Conservation (phyloP, 441 rosid species). For the Hypseocharis bilobata region DNA sequence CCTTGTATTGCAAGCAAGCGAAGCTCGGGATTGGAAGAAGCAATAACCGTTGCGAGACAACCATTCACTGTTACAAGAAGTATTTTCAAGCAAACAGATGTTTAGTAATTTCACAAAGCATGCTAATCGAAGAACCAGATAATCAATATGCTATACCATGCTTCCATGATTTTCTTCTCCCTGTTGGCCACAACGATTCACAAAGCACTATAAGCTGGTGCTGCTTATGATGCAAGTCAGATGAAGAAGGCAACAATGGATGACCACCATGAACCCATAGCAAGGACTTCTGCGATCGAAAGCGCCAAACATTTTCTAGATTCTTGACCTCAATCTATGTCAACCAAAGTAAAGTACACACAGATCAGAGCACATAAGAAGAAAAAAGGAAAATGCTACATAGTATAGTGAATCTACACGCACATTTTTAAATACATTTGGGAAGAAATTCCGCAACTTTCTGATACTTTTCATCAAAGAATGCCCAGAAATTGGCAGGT, state of each 20-base stretch:
- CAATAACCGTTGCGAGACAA: conserved; percentile 34
- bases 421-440: conserved; percentile 42
- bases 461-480: conserved; percentile 55
- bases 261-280: conserved; percentile 94
- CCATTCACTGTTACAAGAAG: conserved; percentile 35
- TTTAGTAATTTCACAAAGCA: background rate
- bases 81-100: too few species aligned
- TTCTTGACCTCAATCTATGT: conserved; percentile 46
- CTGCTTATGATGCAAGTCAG: conserved; percentile 45
- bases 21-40: conserved; percentile 50
- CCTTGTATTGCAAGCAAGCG: conserved; percentile 80
- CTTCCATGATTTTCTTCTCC: conserved; percentile 26
- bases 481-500: conserved; percentile 47
- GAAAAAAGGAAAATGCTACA: conserved; percentile 6
- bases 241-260: conserved; percentile 61
- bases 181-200: conserved; percentile 54
- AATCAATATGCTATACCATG: conserved; percentile 39
- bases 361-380: conserved; percentile 8
- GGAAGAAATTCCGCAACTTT: conserved; percentile 44
- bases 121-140: conserved; percentile 13
- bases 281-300: conserved; percentile 52
- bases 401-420: conserved; percentile 41
- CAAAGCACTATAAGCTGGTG: conserved; percentile 48
- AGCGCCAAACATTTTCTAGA: conserved; percentile 37
- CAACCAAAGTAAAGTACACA: conserved; percentile 19